Base-by-base conservation (phyloP, 83 land plant genomes). In the Thuja plicata region DNA sequence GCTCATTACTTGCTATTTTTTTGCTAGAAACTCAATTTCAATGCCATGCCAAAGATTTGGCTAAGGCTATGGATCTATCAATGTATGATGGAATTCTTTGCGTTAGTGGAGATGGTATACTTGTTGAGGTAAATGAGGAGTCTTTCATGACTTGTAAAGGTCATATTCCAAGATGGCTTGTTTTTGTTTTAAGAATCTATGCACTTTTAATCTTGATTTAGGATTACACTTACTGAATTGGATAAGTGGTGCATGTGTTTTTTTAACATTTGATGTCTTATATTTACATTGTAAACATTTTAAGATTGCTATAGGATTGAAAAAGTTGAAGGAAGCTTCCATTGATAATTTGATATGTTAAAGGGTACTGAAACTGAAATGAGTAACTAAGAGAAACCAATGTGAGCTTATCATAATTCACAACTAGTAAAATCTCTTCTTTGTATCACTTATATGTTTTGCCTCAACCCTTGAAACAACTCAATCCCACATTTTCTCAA, bases 101-200 rank as follows among this genome's bases (percentile, higher is more conserved):
- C 91, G 95, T 97, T 32, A 98, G 99, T 88, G 99, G 99, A 16
- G 99, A 98, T 92, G 99, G 99, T 52, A 88, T 97, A 16, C 91
- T 98, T 70, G 96, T 95, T 79, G 99, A 98, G 99, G 99, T 98
- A 46, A 24, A 92, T 84, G 54, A 5, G n/a, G 40, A 85, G 48
- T 41, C 37, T 50, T 60, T 45, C 27, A 38, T 74, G 57, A 82
- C 5, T 46, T 83, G 85, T 83, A 83, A 17, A 83, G 30, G 27
- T 83, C 55, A 83, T 83, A 83, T 13, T 46, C 35, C 48, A 46
- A 46, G 85, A 76, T 74, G 77, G 9, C 62, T 87, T 40, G 81
- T 87, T 13, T 70, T 24, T 87, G 41, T 30, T 30, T 71, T 37
- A 21, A 32, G 0, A 37, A 52, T 66, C 19, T 32, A 66, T 17